Base-by-base conservation (phyloP, 208 protist species). In the Trypanosoma boissoni region DNA sequence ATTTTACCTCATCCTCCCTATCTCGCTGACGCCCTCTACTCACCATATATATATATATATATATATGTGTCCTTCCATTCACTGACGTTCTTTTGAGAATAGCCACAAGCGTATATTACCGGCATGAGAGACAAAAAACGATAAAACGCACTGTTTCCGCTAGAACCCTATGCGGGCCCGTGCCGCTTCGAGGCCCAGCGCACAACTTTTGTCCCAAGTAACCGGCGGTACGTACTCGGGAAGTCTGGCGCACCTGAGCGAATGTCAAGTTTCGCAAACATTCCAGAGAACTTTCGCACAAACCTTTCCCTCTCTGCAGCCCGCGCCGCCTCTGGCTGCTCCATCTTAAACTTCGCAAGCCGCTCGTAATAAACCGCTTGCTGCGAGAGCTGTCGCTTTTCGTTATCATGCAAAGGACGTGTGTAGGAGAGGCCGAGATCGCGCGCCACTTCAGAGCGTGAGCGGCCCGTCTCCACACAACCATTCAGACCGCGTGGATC, bases 391-490 rank as follows among this genome's bases (percentile, higher is more conserved):
- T 96, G 86, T 63, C 88, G 86, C 83, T 90, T 88, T 68, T 96
- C 90, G 45, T 92, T 92, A 5, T 91, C 84, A 20, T 88, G 78
- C 54, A 96, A 68, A n/a, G 90, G 80, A 3, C 90, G 71, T 2
- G 90, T 94, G 78, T 96, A 96, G 50, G 76, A 80, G 3, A 96
- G 80, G 49, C 90, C 90, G 0, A 96, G 67, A 63, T 96, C 90
- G 21, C 90, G 80, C 23, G 90, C 90, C 57, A 96, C 90, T 60
- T 96, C 90, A 0, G 82, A 86, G 12, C 86, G 90, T 20, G 85
- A 93, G 28, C 90, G 90, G 24, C 90, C 90, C 9, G 90, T 96
- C 74, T 96, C 90, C 10, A 96, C 90, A 45, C 90, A 96, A 27
- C 90, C 90, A 52, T 92, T 94, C 18, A 96, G 56, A 8, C 90